Percentiles rank a stretch among this genome's conserved stretches.
phyloP scores from a whole-genome alignment of 257 asterid species.

The Ocimum tenuiflorum region DNA sequence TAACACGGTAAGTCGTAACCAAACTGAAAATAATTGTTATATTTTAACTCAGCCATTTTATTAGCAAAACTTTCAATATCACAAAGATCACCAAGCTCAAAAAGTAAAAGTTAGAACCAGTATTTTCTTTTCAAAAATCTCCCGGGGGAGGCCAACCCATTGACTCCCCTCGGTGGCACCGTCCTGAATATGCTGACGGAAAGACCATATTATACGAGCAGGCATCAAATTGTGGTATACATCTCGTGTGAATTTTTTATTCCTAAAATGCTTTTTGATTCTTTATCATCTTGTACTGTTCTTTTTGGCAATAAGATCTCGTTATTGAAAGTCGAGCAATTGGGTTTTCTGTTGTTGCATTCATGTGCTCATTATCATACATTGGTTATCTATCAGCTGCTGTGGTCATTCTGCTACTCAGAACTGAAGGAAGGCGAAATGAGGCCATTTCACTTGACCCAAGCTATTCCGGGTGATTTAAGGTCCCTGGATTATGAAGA shows the following conservation, averaged over 20 bases:
- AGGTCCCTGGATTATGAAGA: conserved; percentile 41
- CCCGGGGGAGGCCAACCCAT: too few species aligned
- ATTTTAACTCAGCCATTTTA: too few species aligned
- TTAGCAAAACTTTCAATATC: too few species aligned
- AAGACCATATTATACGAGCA: neutral
- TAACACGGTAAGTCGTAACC: too few species aligned
- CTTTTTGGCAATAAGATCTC: neutral
- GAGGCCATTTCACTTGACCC: conserved; percentile 53
- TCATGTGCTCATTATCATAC: neutral
- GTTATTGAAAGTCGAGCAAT: neutral
- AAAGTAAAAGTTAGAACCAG: too few species aligned
- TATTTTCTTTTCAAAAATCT: too few species aligned
- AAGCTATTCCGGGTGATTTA: conserved; percentile 69
- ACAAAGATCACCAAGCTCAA: too few species aligned
- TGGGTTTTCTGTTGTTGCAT: too few species aligned
- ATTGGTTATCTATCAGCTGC: conserved; percentile 36
- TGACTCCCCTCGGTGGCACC: too few species aligned
- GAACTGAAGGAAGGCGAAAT: conserved; percentile 58
- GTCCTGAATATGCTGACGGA: neutral
- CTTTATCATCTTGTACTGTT: neutral
- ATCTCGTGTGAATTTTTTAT: too few species aligned
- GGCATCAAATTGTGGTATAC: neutral
- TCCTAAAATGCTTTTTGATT: neutral
- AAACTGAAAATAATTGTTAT: too few species aligned
- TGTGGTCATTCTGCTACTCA: conserved; percentile 76